Base-by-base conservation (phyloP, 2,329 filamentous ascomycete species). In the Ceratocystis huliohia region DNA sequence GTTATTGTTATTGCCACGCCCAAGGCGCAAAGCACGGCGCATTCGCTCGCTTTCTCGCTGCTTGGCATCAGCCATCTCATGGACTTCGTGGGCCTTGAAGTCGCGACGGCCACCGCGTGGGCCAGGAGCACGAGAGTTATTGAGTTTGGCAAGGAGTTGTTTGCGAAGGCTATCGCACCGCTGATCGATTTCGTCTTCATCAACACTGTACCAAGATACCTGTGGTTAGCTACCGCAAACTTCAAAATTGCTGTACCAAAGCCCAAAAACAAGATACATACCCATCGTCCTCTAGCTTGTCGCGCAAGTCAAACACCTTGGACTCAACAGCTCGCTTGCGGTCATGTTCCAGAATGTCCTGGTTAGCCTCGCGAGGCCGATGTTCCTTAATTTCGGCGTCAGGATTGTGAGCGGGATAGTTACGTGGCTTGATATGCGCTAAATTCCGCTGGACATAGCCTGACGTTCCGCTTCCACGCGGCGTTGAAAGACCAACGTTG, bases 391-490 rank as follows among this genome's bases (percentile, higher is more conserved):
- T 80, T 71, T 89, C 84, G 70, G 84, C 78, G 73, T 89, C 85
- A 0, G 91, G 92, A 20, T 86, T 86, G 56, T 66, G 65, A 7
- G 56, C 46, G 68, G 80, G 82, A 72, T 85, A 83, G 78, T 96
- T 91, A 77, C 93, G 91, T 37, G 89, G 91, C 74, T 83, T 86
- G 71, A 96, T 85, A 74, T 93, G 87, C 20, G 94, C 94, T 45
- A 91, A 85, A 79, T 97, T 99, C 76, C 91, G 90, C 78, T 97
- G 93, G 66, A 99, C 93, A 75, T 97, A 97, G 74, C 94, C 94
- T 0, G 93, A 97, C 67, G 94, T 99, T 61, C 94, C 94, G 74
- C 89, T 96, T 71, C 94, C 94, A 73, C 94, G 88, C 2, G 94
- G 94, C 3, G 94, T 99, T 67, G 88, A 86, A 72, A 99, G 90